Evolutionary conservation across 257 asterid species (phyloP), one percentile per base, ranked within the genome.

Genomic region (Solanum pinnatisectum): DNA sequence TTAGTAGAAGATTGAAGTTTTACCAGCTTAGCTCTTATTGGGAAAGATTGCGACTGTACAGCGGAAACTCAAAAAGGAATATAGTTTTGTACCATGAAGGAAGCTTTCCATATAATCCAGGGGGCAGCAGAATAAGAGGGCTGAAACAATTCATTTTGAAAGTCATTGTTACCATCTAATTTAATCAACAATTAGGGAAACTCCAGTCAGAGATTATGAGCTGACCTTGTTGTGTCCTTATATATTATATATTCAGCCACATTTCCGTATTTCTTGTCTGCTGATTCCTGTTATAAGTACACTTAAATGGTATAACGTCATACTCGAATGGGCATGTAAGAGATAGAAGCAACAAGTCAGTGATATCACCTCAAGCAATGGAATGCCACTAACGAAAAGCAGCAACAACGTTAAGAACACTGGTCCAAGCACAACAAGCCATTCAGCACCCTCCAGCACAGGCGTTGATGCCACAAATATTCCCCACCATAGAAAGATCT

Each of bases 401-500:
- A 97, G 98, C 91, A 97, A 52, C 20, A 94, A 63, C 0, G 96
- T 96, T 60, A 97, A 93, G 90, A 97, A 96, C 78, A 94, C 90
- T 2, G 99, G 99, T 85, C 99, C 99, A 39, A 94, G 86, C 90
- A 95, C 88, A 87, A 96, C 99, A 11, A 97, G 98, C 98, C 99
- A 95, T 88, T 97, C 99, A 37, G 93, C 94, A 10, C 94, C 95
- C 87, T 92, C 88, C 32, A 97, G 82, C 22, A 94, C 97, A 37
- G 99, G 99, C 40, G 98, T 93, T 35, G 99, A 94, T 88, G 98
- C 98, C 89, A 95, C 96, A 67, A 96, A 97, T 84, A 97, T 92
- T 90, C 99, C 99, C 99, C 99, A 97, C 98, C 99, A 97, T 40
- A 97, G 95, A 63, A 97, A 86, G 87, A 97, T 96, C 99, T 97